A percentile compares a stretch with the other conserved stretches of the same genome.
Evolutionary conservation across 441 rosid species (phyloP).

Genomic region (Erodium texanum): DNA sequence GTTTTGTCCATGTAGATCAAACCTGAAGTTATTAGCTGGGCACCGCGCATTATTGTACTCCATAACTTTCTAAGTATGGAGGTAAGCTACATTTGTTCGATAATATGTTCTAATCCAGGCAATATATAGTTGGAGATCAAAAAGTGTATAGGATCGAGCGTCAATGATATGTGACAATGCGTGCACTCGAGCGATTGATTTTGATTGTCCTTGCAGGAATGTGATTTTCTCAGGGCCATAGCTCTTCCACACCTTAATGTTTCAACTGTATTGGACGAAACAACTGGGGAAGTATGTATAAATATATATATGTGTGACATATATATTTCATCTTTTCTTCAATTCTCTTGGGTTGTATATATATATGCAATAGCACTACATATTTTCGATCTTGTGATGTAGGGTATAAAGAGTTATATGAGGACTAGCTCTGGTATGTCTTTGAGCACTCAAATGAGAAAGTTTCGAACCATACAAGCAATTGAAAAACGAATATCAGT

Average conservation of each 20-base stretch:
- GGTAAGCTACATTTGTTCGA: slow-evolving; percentile 35
- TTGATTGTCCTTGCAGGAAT: slow-evolving; percentile 49
- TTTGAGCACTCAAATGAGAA: slow-evolving; percentile 51
- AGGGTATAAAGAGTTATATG: slow-evolving; percentile 86
- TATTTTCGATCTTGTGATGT: slow-evolving; percentile 6
- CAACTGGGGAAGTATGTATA: slow-evolving; percentile 71
- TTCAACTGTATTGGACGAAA: slow-evolving; percentile 81
- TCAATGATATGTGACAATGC: too few relatives aligned
- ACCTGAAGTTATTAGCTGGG: slow-evolving; percentile 91
- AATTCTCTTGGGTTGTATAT: too few relatives aligned
- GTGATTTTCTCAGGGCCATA: slow-evolving; percentile 80
- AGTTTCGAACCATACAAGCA: slow-evolving; percentile 71
- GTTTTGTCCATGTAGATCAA: slow-evolving; percentile 56
- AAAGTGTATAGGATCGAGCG: too few relatives aligned
- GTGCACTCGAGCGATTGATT: too few relatives aligned
- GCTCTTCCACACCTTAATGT: slow-evolving; percentile 69
- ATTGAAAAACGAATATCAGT: slow-evolving; percentile 87
- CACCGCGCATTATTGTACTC: slow-evolving; percentile 78
- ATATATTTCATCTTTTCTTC: slow-evolving; percentile 4
- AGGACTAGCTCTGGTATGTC: slow-evolving; percentile 98
- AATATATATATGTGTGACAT: too few relatives aligned
- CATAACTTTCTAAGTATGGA: slow-evolving; percentile 76
- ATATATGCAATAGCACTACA: too few relatives aligned
- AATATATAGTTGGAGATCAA: too few relatives aligned
- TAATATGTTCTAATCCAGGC: too few relatives aligned